Conservation (phyloP, 495 filamentous ascomycete genomes). For the Aspergillus nanangensis region DNA sequence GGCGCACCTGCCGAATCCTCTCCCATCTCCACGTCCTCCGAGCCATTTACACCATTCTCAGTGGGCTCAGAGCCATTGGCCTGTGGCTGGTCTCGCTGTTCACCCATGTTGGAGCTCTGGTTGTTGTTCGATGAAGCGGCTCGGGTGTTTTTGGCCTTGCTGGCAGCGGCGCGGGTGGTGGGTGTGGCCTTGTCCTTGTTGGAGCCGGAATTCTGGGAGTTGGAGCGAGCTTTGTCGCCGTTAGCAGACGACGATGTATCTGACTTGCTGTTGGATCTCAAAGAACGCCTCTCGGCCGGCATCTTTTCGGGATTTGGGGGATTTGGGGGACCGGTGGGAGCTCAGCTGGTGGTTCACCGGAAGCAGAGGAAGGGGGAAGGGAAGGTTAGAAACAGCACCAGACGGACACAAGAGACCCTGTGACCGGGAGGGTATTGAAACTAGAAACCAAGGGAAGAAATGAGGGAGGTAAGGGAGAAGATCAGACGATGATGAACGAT, state of each 20-base stretch:
- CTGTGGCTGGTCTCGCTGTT: conserved; percentile 60
- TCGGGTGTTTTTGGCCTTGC: conserved; percentile 51
- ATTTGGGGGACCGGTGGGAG: conserved; percentile 22
- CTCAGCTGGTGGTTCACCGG: conserved; percentile 28
- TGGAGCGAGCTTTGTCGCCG: conserved; percentile 49
- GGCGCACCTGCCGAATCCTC: conserved; percentile 61
- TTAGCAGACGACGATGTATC: conserved; percentile 54
- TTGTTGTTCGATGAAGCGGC: conserved; percentile 43
- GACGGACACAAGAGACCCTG: not conserved
- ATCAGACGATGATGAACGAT: conserved; percentile 11
- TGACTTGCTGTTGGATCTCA: conserved; percentile 53
- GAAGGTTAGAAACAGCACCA: conserved; percentile 8
- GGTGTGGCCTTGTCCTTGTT: conserved; percentile 44
- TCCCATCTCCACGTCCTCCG: conserved; percentile 79
- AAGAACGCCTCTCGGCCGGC: conserved; percentile 53
- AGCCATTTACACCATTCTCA: conserved; percentile 71
- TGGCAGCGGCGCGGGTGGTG: conserved; percentile 40
- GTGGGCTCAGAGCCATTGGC: conserved; percentile 66
- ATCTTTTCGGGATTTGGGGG: conserved; percentile 41
- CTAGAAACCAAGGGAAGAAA: not conserved
- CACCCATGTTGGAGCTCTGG: conserved; percentile 42
- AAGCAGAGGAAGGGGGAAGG: conserved; percentile 26
- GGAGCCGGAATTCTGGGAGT: conserved; percentile 47
- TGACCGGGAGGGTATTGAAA: not conserved
- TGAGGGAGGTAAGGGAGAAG: not conserved